phyloP scores from a whole-genome alignment of 2,329 filamentous ascomycete genomes.

The Pseudogymnoascus sp. region DNA sequence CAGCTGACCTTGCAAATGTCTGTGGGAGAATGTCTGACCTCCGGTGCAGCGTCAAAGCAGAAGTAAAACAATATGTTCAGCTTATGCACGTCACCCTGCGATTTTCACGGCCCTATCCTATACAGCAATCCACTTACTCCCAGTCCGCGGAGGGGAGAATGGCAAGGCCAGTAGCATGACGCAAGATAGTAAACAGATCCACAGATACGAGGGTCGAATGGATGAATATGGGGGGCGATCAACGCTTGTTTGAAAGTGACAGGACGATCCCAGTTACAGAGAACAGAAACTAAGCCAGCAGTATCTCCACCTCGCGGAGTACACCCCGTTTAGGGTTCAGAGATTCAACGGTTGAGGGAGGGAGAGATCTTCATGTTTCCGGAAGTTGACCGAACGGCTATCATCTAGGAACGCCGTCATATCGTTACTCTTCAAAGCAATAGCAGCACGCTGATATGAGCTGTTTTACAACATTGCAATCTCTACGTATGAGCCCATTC shows the following conservation, averaged over 20 bases:
- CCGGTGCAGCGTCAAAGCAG: conserved; percentile 1
- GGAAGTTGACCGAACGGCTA: background rate
- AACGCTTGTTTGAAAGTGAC: conserved; percentile 7
- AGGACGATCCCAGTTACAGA: conserved; percentile 3
- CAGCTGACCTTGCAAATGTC: conserved; percentile 4
- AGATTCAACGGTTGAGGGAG: background rate
- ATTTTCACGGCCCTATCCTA: background rate
- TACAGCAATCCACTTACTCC: background rate
- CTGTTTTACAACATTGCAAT: background rate
- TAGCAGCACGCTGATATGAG: background rate
- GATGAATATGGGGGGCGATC: conserved; percentile 1
- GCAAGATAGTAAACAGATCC: background rate
- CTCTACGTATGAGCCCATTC: background rate
- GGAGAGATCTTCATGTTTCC: background rate
- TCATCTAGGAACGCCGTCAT: background rate
- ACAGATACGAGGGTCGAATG: background rate
- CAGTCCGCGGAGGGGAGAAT: background rate
- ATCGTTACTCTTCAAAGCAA: background rate
- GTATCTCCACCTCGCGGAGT: background rate
- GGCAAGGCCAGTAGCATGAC: background rate
- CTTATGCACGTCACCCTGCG: background rate
- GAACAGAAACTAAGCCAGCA: background rate
- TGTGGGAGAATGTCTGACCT: conserved; percentile 1
- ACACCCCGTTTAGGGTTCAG: background rate
- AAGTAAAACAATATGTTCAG: background rate